Percentiles rank a stretch among this genome's conserved stretches.
Evolutionary conservation across 805 yeast species (phyloP).

Genomic region (Starmerella bacillaris): DNA sequence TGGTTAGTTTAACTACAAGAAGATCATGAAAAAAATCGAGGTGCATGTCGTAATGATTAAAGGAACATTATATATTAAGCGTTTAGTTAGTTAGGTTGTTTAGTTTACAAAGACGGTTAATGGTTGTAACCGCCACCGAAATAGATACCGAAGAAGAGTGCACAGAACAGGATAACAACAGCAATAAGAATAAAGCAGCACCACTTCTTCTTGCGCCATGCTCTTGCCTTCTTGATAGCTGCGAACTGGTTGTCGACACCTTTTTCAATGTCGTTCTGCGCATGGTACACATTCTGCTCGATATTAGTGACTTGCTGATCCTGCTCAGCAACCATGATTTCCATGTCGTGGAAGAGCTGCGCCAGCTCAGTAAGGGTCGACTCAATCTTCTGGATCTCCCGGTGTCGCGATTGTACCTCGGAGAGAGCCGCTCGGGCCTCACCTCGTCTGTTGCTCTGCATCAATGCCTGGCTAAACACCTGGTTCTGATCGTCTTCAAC

Average conservation of each 20-base stretch:
- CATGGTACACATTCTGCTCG: constrained; percentile 61
- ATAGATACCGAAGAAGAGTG: constrained; percentile 13
- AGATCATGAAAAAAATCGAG: no score
- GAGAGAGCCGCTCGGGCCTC: constrained; percentile 89
- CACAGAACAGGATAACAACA: constrained; percentile 18
- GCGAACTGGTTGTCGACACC: constrained; percentile 87
- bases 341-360: constrained; percentile 90
- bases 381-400: constrained; percentile 85
- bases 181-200: constrained; percentile 37
- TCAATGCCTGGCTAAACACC: constrained; percentile 72
- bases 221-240: constrained; percentile 74
- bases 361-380: constrained; percentile 90
- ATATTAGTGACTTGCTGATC: constrained; percentile 71
- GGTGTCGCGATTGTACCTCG: constrained; percentile 91
- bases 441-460: constrained; percentile 25
- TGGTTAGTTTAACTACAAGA: no score
- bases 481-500: constrained; percentile 71
- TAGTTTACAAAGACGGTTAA: no score
- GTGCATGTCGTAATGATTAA: no score
- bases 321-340: constrained; percentile 87
- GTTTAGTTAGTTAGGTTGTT: no score
- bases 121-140: constrained; percentile 11
- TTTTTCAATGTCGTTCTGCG: constrained; percentile 78
- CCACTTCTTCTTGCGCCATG: constrained; percentile 79
- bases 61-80: no score